Percentiles rank a stretch among this genome's conserved stretches.
These are phyloP conservation scores for Colletotrichum sojae DNA, from an alignment of 2,329 filamentous ascomycete species.

Conservation along the genomic window DNA sequence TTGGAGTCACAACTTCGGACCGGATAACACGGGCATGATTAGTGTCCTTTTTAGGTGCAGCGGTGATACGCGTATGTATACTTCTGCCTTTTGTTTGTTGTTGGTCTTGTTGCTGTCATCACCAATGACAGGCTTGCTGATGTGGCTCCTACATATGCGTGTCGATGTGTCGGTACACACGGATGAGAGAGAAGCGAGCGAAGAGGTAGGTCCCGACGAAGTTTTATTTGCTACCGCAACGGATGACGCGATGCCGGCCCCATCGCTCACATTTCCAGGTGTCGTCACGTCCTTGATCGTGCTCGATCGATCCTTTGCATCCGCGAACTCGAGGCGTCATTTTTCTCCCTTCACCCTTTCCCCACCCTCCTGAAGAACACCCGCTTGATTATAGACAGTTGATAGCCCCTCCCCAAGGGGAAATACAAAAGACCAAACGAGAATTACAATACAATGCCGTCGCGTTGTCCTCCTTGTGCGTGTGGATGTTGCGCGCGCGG, in stretches of 20 bases:
- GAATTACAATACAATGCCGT: constrained; percentile 13
- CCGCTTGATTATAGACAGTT: constrained; percentile 1
- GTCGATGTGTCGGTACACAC: background rate
- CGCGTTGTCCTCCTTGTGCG: too few relatives aligned
- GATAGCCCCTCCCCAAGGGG: constrained; percentile 3
- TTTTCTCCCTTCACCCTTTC: background rate
- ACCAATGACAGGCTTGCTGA: background rate
- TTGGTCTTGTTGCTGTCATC: background rate
- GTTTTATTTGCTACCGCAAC: constrained; percentile 36
- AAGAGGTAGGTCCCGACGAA: constrained; percentile 24
- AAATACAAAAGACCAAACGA: constrained; percentile 10
- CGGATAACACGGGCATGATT: background rate
- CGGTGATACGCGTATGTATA: constrained; percentile 8
- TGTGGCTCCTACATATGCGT: too few relatives aligned
- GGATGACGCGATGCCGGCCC: constrained; percentile 38
- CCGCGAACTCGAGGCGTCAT: constrained; percentile 40
- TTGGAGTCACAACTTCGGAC: background rate
- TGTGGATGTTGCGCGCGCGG: too few relatives aligned
- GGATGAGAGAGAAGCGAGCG: background rate
- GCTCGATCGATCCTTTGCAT: constrained; percentile 40
- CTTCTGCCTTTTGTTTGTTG: background rate
- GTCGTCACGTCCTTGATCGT: constrained; percentile 42
- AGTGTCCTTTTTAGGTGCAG: background rate
- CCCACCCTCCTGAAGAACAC: constrained; percentile 1
- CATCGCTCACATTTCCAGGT: constrained; percentile 40